phyloP scores from a whole-genome alignment of 805 yeast genomes.

The Candida piceae region DNA sequence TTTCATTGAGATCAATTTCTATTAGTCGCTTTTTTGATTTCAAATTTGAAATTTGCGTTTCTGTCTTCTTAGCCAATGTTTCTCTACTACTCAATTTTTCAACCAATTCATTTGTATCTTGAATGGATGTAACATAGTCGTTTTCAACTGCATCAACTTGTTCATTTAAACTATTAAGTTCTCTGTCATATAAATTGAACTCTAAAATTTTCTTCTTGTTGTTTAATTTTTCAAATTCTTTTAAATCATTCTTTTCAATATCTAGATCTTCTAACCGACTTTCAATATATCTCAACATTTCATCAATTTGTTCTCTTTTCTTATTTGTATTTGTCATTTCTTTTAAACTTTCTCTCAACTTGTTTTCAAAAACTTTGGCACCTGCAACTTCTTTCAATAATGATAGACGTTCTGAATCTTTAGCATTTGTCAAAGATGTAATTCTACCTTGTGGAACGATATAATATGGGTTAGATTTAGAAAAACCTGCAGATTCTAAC shows the following conservation, averaged over 20 bases:
- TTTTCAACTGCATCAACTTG: slow-evolving; percentile 58
- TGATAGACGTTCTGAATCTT: slow-evolving; percentile 73
- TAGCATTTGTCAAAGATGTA: slow-evolving; percentile 82
- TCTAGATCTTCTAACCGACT: slow-evolving; percentile 73
- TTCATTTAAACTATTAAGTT: slow-evolving; percentile 54
- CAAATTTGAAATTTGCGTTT: slow-evolving; percentile 40
- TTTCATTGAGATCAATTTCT: slow-evolving; percentile 52
- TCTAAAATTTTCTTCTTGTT: slow-evolving; percentile 66
- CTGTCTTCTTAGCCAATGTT: slow-evolving; percentile 38
- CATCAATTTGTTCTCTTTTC: slow-evolving; percentile 68
- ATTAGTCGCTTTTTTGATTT: slow-evolving; percentile 46
- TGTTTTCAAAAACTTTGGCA: slow-evolving; percentile 82
- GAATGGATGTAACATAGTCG: slow-evolving; percentile 46
- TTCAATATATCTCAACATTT: slow-evolving; percentile 63
- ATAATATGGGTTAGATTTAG: slow-evolving; percentile 85
- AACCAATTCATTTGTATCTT: slow-evolving; percentile 49
- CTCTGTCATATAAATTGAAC: slow-evolving; percentile 72
- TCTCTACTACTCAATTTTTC: slow-evolving; percentile 61
- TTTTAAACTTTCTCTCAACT: slow-evolving; percentile 69
- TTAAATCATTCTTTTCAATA: slow-evolving; percentile 72
- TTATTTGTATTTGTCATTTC: slow-evolving; percentile 71
- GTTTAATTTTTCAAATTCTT: slow-evolving; percentile 62
- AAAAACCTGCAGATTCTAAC: slow-evolving; percentile 88
- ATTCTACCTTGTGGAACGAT: slow-evolving; percentile 97
- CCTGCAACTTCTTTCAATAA: slow-evolving; percentile 92